These are phyloP conservation scores for Xylariaceae sp. DNA, from an alignment of 2,329 filamentous ascomycete species.

Conservation along the genomic window DNA sequence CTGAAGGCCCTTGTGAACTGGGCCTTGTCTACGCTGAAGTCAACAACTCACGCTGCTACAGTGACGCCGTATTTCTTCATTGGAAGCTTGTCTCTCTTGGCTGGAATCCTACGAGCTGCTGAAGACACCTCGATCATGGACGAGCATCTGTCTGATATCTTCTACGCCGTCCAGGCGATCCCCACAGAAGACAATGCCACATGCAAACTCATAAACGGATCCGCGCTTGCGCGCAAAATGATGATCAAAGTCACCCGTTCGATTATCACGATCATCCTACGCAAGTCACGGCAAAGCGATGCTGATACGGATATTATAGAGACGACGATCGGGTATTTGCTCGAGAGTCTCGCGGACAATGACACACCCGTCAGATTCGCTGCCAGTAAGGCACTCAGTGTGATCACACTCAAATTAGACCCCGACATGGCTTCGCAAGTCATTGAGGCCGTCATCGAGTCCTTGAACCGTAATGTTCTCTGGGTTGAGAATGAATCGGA, in stretches of 20 bases:
- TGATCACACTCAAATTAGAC: slow-evolving; percentile 76
- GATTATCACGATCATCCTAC: slow-evolving; percentile 61
- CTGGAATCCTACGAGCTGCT: slow-evolving; percentile 63
- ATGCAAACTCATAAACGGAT: slow-evolving; percentile 55
- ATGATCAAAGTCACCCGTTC: slow-evolving; percentile 81
- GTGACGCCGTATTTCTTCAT: slow-evolving; percentile 68
- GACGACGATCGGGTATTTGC: slow-evolving; percentile 72
- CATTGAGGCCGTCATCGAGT: slow-evolving; percentile 78
- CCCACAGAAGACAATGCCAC: slow-evolving; percentile 45
- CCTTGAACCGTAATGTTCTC: slow-evolving; percentile 54
- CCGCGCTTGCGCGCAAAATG: slow-evolving; percentile 74
- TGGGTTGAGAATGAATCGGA: slow-evolving; percentile 40
- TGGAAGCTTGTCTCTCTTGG: slow-evolving; percentile 73
- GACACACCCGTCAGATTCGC: slow-evolving; percentile 88
- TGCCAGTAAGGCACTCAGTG: slow-evolving; percentile 85
- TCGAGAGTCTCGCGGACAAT: slow-evolving; percentile 74
- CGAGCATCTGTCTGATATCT: slow-evolving; percentile 59
- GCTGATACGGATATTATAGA: slow-evolving; percentile 59
- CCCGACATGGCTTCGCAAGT: slow-evolving; percentile 79
- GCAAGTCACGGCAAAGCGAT: slow-evolving; percentile 41
- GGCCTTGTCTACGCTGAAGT: slow-evolving; percentile 58
- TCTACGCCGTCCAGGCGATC: slow-evolving; percentile 57
- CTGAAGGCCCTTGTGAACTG: slow-evolving; percentile 63
- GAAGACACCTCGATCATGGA: slow-evolving; percentile 71
- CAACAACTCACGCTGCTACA: slow-evolving; percentile 34